phyloP scores from a whole-genome alignment of 2,329 filamentous ascomycete species.

The Sclerotinia subarctica region DNA sequence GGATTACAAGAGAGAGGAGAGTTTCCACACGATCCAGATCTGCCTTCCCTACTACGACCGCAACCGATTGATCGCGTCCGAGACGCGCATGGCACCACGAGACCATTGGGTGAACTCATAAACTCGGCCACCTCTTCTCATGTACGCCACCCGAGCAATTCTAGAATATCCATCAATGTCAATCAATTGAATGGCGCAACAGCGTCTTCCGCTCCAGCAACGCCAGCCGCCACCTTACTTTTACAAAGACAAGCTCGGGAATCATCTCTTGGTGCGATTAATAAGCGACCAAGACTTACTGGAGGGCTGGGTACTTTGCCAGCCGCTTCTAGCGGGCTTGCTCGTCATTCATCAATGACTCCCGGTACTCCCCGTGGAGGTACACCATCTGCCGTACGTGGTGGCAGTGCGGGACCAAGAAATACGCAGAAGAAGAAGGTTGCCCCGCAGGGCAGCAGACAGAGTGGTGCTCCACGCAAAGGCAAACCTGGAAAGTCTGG shows the following conservation, averaged over 20 bases:
- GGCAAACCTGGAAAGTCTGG: slow-evolving; percentile 50
- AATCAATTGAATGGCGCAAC: slow-evolving; percentile 28
- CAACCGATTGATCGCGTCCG: slow-evolving; percentile 47
- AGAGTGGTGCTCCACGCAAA: slow-evolving; percentile 34
- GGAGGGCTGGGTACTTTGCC: slow-evolving; percentile 47
- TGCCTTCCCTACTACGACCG: slow-evolving; percentile 61
- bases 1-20: slow-evolving; percentile 59
- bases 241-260: slow-evolving; percentile 55
- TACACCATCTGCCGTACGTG: slow-evolving; percentile 40
- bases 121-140: slow-evolving; percentile 31
- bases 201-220: slow-evolving; percentile 54
- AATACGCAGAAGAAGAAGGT: slow-evolving; percentile 42
- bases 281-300: slow-evolving; percentile 48
- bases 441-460: slow-evolving; percentile 36
- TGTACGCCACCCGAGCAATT: slow-evolving; percentile 35
- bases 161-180: slow-evolving; percentile 29
- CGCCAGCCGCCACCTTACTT: slow-evolving; percentile 59
- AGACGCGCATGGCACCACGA: slow-evolving; percentile 25
- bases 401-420: slow-evolving; percentile 60
- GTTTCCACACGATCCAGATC: slow-evolving; percentile 49
- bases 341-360: slow-evolving; percentile 60
- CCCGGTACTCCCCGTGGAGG: slow-evolving; percentile 58
- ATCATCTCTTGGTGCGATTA: slow-evolving; percentile 56
- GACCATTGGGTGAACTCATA: slow-evolving; percentile 31
- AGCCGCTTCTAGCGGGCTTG: slow-evolving; percentile 55